Percentiles rank a stretch among this genome's conserved stretches.
phyloP scores from a whole-genome alignment of 2,329 filamentous ascomycete species.

The Westerdykella aurantiaca region DNA sequence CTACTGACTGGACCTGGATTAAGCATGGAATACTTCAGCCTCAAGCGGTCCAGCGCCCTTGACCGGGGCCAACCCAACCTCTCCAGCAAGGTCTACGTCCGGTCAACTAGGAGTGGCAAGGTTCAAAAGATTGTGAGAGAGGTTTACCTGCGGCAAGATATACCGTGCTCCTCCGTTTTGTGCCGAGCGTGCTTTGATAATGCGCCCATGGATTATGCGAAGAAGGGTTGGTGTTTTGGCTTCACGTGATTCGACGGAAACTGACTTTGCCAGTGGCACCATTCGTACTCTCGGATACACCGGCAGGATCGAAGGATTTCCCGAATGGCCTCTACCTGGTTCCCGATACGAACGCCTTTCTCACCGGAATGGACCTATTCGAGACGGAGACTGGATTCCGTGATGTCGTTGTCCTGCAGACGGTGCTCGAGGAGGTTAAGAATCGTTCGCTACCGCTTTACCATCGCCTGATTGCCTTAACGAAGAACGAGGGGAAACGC shows the following conservation, averaged over 20 bases:
- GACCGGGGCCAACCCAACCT: constrained; percentile 63
- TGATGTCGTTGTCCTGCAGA: constrained; percentile 94
- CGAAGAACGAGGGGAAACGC: constrained; percentile 92
- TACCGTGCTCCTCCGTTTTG: constrained; percentile 90
- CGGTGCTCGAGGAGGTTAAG: constrained; percentile 90
- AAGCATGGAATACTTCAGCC: constrained; percentile 43
- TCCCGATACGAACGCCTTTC: constrained; percentile 90
- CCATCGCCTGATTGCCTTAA: constrained; percentile 83
- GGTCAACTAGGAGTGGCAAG: constrained; percentile 91
- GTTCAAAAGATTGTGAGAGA: constrained; percentile 98
- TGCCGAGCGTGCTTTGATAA: constrained; percentile 69
- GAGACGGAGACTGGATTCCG: constrained; percentile 88
- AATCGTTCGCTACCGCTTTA: constrained; percentile 92
- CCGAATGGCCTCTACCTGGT: constrained; percentile 88
- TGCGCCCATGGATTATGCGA: constrained; percentile 73
- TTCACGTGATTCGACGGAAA: constrained; percentile 8
- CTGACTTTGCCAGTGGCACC: constrained; percentile 56
- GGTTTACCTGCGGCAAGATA: constrained; percentile 91
- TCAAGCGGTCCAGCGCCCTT: constrained; percentile 52
- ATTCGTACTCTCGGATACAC: constrained; percentile 83
- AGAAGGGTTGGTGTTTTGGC: constrained; percentile 53
- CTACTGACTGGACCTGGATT: neutral
- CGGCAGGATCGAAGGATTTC: constrained; percentile 75
- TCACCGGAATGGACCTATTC: constrained; percentile 95
- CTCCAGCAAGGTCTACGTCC: constrained; percentile 91